Evolutionary conservation across 2,329 filamentous ascomycete species (phyloP), one percentile per base, ranked within the genome.

Genomic region (Aspergillus flavus): DNA sequence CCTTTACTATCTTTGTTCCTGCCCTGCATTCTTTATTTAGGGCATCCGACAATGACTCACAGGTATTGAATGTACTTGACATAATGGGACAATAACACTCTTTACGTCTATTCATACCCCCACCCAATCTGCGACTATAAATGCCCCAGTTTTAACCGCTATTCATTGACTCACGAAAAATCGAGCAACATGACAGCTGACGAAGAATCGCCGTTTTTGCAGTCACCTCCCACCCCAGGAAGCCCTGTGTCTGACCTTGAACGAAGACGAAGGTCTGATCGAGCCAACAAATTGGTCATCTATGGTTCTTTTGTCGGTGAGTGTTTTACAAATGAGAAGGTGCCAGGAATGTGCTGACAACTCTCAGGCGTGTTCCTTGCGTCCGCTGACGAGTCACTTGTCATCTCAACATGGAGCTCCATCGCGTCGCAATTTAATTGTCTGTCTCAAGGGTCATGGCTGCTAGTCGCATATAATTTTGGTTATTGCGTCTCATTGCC

Each of bases 331-430:
- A 34, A 26, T 34, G 10, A 12, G 7, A 34, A n/a, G 28, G 9
- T n/a, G n/a, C 12, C 30, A 34, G n/a, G 6, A 5, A 11, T 21
- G 34, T 34, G 34, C 45, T 50, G 19, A 58, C 9, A 14, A n/a
- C 30, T 21, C 14, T 11, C 57, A 79, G 85, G 85, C 12, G 84
- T 88, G 4, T 90, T 91, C 67, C 83, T 89, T 14, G 83, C 84
- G 5, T 86, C 86, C 45, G 83, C 85, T 21, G 89, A 91, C 69
- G 77, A 79, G 0, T 87, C 86, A 4, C 76, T 91, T 1, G 82
- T 91, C 0, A 74, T 91, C 14, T 88, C 89, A 0, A 90, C 88
- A 0, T 87, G 89, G 68, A 82, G 85, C 1, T 78, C 80, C 7
- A 80, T 83, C 36, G 74, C 81, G 0, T 82, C 81, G 0, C 79